Percentiles rank a stretch among this genome's conserved stretches.
Evolutionary conservation across 805 yeast genomes (phyloP).

Genomic region (Candida multigemmis): DNA sequence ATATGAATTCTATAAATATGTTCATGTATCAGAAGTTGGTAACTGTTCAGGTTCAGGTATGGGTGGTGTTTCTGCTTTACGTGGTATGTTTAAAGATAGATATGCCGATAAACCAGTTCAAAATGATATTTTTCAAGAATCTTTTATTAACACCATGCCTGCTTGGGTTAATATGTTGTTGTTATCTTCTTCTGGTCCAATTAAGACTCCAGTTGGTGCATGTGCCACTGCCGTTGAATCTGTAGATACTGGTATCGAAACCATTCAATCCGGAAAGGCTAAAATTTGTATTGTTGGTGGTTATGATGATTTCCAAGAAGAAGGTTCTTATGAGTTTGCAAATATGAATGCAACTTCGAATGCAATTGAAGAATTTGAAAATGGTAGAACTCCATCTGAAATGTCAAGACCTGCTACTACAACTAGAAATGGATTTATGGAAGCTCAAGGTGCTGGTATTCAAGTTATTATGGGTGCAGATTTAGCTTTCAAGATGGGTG

Average conservation of each 20-base stretch:
- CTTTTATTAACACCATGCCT: constrained; percentile 97
- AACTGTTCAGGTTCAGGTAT: constrained; percentile 99
- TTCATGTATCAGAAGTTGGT: constrained; percentile 97
- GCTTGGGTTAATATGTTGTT: constrained; percentile 99
- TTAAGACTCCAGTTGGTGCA: constrained; percentile 99
- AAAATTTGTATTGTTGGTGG: constrained; percentile 97
- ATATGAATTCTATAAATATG: constrained; percentile 95
- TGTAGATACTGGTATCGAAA: constrained; percentile 91
- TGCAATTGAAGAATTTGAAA: constrained; percentile 76
- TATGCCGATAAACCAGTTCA: constrained; percentile 90
- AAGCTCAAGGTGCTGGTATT: constrained; percentile 98
- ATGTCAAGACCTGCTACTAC: constrained; percentile 99
- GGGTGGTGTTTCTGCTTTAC: constrained; percentile 98
- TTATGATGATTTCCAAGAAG: constrained; percentile 98
- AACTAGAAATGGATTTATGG: constrained; percentile 97
- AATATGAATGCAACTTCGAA: constrained; percentile 98
- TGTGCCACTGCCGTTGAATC: constrained; percentile 99
- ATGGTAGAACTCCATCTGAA: constrained; percentile 96
- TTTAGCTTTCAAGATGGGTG: constrained; percentile 95
- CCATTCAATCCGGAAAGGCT: constrained; percentile 88
- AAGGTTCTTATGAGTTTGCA: constrained; percentile 95
- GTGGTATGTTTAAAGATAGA: constrained; percentile 97
- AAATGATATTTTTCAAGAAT: constrained; percentile 94
- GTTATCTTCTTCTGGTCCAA: constrained; percentile 95
- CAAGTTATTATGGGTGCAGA: constrained; percentile 95